phyloP scores from a whole-genome alignment of 2,329 filamentous ascomycete genomes.

The Ceratocystiopsis minuta region DNA sequence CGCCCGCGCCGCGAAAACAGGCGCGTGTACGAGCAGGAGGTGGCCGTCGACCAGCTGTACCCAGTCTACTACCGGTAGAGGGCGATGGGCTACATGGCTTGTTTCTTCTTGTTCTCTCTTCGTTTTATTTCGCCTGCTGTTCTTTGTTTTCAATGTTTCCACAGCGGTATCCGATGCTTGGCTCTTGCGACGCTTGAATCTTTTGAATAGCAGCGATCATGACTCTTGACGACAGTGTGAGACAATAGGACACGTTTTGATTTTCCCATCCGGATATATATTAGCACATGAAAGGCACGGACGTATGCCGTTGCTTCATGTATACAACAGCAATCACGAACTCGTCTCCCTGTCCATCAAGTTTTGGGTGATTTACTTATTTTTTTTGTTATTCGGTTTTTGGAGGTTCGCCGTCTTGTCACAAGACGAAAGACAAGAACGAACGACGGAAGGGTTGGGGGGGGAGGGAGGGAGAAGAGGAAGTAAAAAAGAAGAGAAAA shows the following conservation, averaged over 20 bases:
- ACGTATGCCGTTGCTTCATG: too few relatives aligned
- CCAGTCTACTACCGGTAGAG: conserved; percentile 13
- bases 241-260: too few relatives aligned
- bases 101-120: neutral
- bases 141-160: too few relatives aligned
- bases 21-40: conserved; percentile 47
- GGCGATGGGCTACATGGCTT: neutral
- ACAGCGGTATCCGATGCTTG: neutral
- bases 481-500: conserved; percentile 2
- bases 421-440: neutral
- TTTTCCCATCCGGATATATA: too few relatives aligned
- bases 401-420: conserved; percentile 1
- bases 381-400: conserved; percentile 3
- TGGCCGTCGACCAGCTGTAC: conserved; percentile 37
- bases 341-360: too few relatives aligned
- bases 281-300: too few relatives aligned
- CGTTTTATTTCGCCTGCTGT: neutral
- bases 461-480: neutral
- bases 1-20: conserved; percentile 35
- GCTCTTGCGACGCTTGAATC: neutral
- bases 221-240: too few relatives aligned
- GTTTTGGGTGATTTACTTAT: conserved; percentile 1
- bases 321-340: too few relatives aligned
- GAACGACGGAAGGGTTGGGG: neutral
- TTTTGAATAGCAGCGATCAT: neutral